Evolutionary conservation across 2,329 filamentous ascomycete species (phyloP).

Genomic region (Epichloe uncinata): DNA sequence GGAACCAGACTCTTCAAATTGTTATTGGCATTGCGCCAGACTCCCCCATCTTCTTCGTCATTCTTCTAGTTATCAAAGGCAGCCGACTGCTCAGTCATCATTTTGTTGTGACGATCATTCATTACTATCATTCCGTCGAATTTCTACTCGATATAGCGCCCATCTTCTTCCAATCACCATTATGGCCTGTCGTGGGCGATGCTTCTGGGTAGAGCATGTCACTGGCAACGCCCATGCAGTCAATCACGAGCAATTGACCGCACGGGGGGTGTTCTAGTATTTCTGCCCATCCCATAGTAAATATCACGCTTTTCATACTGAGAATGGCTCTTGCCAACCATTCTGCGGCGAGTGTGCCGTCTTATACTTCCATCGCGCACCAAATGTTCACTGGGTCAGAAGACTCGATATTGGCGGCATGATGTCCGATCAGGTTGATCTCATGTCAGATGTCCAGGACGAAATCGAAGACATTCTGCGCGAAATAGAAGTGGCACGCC

Average conservation of each 20-base stretch:
- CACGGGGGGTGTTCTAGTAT: constrained; percentile 15
- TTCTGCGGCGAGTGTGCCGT: constrained; percentile 21
- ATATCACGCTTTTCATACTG: constrained; percentile 15
- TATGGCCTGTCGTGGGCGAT: constrained; percentile 15
- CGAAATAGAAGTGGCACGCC: constrained; percentile 2
- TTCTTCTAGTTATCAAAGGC: neutral
- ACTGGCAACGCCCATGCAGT: constrained; percentile 3
- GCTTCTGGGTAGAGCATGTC: constrained; percentile 8
- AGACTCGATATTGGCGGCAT: constrained; percentile 8
- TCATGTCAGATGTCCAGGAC: neutral
- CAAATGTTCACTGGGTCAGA: constrained; percentile 11
- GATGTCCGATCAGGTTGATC: constrained; percentile 1
- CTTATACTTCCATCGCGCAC: constrained; percentile 12
- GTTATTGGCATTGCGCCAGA: neutral
- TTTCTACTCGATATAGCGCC: neutral
- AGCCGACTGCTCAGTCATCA: neutral
- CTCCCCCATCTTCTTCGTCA: neutral
- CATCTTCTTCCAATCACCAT: neutral
- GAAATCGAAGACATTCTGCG: constrained; percentile 4
- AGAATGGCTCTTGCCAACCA: constrained; percentile 11
- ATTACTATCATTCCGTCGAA: neutral
- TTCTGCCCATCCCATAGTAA: constrained; percentile 17
- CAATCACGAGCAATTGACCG: constrained; percentile 9
- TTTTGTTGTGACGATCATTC: neutral
- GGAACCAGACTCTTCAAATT: neutral